A percentile compares a stretch with the other conserved stretches of the same genome.
These are phyloP conservation scores for Kuraishia molischiana DNA, from an alignment of 805 yeast species.

Conservation along the genomic window DNA sequence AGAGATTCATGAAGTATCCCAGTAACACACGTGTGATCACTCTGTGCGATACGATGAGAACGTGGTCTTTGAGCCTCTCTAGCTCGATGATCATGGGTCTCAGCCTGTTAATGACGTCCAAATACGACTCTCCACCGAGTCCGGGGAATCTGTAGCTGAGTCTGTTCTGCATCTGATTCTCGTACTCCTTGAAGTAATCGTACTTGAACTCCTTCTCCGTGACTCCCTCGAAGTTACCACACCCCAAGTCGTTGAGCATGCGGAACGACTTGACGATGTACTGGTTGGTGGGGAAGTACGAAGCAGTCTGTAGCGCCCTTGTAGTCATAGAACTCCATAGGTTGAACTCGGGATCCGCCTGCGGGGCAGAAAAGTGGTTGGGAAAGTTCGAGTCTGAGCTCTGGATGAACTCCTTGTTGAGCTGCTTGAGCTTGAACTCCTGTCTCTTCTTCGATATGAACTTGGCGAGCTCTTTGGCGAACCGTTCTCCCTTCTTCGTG, in stretches of 20 bases:
- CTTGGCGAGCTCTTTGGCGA: constrained; percentile 23
- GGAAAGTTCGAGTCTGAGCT: not conserved
- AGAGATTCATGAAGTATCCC: constrained; percentile 26
- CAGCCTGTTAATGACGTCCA: constrained; percentile 24
- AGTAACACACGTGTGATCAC: constrained; percentile 23
- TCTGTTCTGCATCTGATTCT: constrained; percentile 18
- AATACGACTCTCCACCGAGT: constrained; percentile 26
- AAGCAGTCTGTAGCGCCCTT: constrained; percentile 22
- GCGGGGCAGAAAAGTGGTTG: constrained; percentile 2
- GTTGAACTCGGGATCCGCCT: constrained; percentile 17
- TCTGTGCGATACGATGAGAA: constrained; percentile 22
- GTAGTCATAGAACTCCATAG: constrained; percentile 24
- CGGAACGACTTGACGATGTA: constrained; percentile 21
- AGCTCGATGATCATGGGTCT: constrained; percentile 25
- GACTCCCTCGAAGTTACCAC: constrained; percentile 23
- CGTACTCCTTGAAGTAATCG: constrained; percentile 16
- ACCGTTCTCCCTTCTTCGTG: constrained; percentile 18
- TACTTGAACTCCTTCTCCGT: constrained; percentile 18
- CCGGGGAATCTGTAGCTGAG: constrained; percentile 25
- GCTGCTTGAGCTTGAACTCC: constrained; percentile 22
- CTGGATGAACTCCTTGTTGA: constrained; percentile 20
- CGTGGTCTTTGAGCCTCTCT: constrained; percentile 24
- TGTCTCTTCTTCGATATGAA: constrained; percentile 22
- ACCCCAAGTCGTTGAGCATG: constrained; percentile 23
- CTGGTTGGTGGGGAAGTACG: constrained; percentile 17